A percentile compares a stretch with the other conserved stretches of the same genome.
phyloP scores from a whole-genome alignment of 495 filamentous ascomycete species.

The Sabuloglossum arenarium region DNA sequence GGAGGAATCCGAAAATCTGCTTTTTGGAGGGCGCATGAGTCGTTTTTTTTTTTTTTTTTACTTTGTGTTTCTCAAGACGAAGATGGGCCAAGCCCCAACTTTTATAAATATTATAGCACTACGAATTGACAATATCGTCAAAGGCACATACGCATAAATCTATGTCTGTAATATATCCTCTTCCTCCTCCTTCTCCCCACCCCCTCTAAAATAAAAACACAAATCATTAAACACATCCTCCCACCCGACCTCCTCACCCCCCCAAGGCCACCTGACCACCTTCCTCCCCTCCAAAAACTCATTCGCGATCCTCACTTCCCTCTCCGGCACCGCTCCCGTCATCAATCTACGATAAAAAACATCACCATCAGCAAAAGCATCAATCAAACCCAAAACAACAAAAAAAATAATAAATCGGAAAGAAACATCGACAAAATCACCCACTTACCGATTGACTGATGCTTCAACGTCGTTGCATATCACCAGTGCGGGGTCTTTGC shows the following conservation, averaged over 20 bases:
- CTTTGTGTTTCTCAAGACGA: too few relatives aligned
- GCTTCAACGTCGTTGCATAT: constrained; percentile 5
- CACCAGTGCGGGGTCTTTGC: not conserved
- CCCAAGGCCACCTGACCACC: not conserved
- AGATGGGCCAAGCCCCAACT: too few relatives aligned
- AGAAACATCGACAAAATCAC: too few relatives aligned
- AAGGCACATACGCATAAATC: too few relatives aligned
- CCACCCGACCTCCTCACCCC: not conserved
- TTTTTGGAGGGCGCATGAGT: too few relatives aligned
- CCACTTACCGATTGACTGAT: constrained; percentile 3
- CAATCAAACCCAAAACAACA: not conserved
- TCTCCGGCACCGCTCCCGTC: not conserved
- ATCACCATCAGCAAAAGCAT: not conserved
- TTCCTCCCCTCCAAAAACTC: not conserved
- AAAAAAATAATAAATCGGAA: too few relatives aligned
- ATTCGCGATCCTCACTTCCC: not conserved
- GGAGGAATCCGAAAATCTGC: too few relatives aligned
- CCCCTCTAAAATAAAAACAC: not conserved
- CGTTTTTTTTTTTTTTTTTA: too few relatives aligned
- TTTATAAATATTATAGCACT: too few relatives aligned
- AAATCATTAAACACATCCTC: not conserved
- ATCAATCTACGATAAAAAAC: not conserved
- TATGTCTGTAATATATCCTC: too few relatives aligned
- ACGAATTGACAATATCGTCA: too few relatives aligned
- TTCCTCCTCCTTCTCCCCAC: not conserved